These are phyloP conservation scores for Odontarrhena argentea DNA, from an alignment of 345 rosid species.

Conservation along the genomic window DNA sequence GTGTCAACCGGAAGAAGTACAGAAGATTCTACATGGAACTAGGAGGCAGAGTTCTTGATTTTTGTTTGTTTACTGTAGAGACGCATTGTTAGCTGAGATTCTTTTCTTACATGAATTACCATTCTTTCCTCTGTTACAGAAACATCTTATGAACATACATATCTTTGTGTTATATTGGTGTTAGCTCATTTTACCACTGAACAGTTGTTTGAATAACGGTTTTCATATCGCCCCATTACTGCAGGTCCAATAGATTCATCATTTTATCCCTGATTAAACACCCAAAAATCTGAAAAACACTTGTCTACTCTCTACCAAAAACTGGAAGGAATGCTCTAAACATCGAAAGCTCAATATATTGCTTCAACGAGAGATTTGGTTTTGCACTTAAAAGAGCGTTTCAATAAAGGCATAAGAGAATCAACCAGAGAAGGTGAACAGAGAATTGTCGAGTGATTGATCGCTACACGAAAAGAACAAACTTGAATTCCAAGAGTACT, in stretches of 20 bases:
- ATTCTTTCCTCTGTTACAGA: constrained; percentile 13
- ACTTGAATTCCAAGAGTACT: constrained; percentile 23
- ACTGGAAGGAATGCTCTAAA: constrained; percentile 61
- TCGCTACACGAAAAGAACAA: not conserved
- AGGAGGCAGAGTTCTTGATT: constrained; percentile 24
- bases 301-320: constrained; percentile 75
- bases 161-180: constrained; percentile 4
- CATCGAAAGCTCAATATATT: constrained; percentile 61
- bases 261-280: constrained; percentile 57
- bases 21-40: constrained; percentile 43
- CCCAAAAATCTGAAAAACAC: not conserved
- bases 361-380: constrained; percentile 33
- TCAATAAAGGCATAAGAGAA: constrained; percentile 13
- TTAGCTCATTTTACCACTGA: constrained; percentile 49
- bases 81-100: constrained; percentile 11
- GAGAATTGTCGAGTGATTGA: constrained; percentile 15
- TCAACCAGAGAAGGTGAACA: constrained; percentile 16
- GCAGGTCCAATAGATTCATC: constrained; percentile 61
- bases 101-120: constrained; percentile 14
- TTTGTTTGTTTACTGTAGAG: not conserved
- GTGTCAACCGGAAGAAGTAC: constrained; percentile 61
- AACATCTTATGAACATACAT: not conserved
- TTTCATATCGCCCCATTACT: constrained; percentile 63
- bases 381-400: constrained; percentile 10
- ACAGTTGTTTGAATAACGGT: constrained; percentile 59